Base-by-base conservation (phyloP, 2,329 filamentous ascomycete species). In the Talaromyces sp. region DNA sequence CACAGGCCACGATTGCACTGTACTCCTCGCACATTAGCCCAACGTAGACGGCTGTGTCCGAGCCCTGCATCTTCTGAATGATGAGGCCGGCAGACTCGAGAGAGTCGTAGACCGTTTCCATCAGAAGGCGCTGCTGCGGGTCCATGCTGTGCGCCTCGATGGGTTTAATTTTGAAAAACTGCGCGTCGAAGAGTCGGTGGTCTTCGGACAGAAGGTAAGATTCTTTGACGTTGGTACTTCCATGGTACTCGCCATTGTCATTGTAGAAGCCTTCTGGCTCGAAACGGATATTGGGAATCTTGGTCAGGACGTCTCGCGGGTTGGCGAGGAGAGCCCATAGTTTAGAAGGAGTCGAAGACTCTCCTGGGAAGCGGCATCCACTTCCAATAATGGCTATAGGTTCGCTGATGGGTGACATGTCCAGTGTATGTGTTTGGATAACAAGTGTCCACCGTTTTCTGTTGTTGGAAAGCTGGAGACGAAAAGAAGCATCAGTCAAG, bases 71-170 rank as follows among this genome's bases (percentile, higher is more conserved):
- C n/a, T 48, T 43, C 28, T 62, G 57, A 37, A 63, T 58, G 55
- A 43, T 59, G n/a, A 60, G 45, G 10, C 64, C 64, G 13, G 61
- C 64, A 35, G 55, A 41, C 35, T 62, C 69, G 37, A 62, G n/a
- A n/a, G n/a, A n/a, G n/a, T 80, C 72, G 61, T 78, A 80, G 0
- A 76, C 5, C 10, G 25, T 37, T 35, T 54, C 52, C 25, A 54
- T 5, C n/a, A 40, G 37, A 19, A 77, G 1, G 72, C 74, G 0
- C 33, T 41, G 33, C 22, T 58, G 56, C 15, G 56, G 56, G 25
- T 58, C 56, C 6, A 58, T 58, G 2, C 48, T 15, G 17, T 58
- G 37, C 15, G 56, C 56, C 17, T 58, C 37, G 7, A 19, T 40
- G 0, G 40, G 11, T 3, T 40, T 35, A 15, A 56, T 56, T 17